Base-by-base conservation (phyloP, 1,284 basidiomycete species). In the Microbotryum saponariae region DNA sequence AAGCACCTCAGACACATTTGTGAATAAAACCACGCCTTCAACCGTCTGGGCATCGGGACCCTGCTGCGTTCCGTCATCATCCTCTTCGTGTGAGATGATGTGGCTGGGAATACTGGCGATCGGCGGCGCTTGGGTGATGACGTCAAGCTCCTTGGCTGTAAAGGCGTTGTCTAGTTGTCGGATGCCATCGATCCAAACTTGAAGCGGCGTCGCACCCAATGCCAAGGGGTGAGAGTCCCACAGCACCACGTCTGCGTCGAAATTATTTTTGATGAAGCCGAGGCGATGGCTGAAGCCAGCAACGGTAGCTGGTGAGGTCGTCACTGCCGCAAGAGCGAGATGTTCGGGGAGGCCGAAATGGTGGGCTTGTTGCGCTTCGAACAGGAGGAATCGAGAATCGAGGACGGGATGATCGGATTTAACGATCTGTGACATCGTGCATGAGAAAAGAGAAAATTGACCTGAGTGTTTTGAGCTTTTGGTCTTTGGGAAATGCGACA, bases 201-300 rank as follows among this genome's bases (percentile, higher is more conserved):
- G 78, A 29, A 76, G 74, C 1, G 81, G 81, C 1, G 79, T 81
- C 0, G 80, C 79, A 10, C 85, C 85, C 4, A 91, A 78, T 0
- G 83, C 77, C 31, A 93, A 80, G 0, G 90, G 90, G 75, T 91
- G 89, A 25, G 83, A 85, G 69, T 92, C 88, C 90, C 91, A 93
- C 5, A 93, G 79, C 20, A 91, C 88, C n/a, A 93, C 69, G 74
- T 92, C 87, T 45, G 76, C 75, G 63, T 76, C 77, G 64, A 76
- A 79, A 20, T 88, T 88, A 71, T 79, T 73, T 59, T 82, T 81
- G 44, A 92, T 75, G 69, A 80, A 85, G 1, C 91, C 91, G 58
- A 96, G 79, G 33, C 91, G 81, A 74, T 96, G 89, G 61, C 85
- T 85, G 61, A 88, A 78, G 1, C 91, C 91, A 63, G 90, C 78